Percentiles rank a stretch among this genome's conserved stretches.
Evolutionary conservation across 192 early-diverging fungal genomes (phyloP).

Genomic region (Allomyces macrogynus): DNA sequence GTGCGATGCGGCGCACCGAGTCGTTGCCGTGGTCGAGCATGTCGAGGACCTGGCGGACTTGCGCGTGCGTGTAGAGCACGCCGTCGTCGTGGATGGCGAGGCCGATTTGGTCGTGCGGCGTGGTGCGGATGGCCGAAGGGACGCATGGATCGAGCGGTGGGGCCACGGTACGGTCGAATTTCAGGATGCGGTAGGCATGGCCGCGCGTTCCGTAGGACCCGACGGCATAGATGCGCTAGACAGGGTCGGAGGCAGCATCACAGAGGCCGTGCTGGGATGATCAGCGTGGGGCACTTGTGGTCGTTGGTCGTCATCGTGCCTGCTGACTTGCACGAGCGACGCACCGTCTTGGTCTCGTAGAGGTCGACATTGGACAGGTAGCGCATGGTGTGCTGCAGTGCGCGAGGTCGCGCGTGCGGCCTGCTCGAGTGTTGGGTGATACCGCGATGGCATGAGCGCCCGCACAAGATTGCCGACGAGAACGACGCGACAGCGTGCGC

Average conservation of each 20-base stretch:
- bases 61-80: slow-evolving; percentile 44
- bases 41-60: slow-evolving; percentile 47
- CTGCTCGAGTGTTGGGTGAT: too few species aligned
- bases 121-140: neutral
- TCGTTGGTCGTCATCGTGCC: neutral
- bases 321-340: neutral
- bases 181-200: slow-evolving; percentile 57
- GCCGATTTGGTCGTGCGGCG: slow-evolving; percentile 13
- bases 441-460: too few species aligned
- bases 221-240: slow-evolving; percentile 54
- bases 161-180: slow-evolving; percentile 59
- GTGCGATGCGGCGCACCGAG: slow-evolving; percentile 19
- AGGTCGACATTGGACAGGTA: slow-evolving; percentile 50
- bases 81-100: slow-evolving; percentile 62
- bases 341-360: slow-evolving; percentile 71
- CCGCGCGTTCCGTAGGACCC: slow-evolving; percentile 54
- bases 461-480: too few species aligned
- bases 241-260: neutral
- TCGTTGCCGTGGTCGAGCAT: slow-evolving; percentile 61
- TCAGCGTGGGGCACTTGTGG: neutral
- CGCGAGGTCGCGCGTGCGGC: too few species aligned
- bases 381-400: neutral
- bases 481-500: too few species aligned
- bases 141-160: slow-evolving; percentile 3
- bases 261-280: neutral